A percentile compares a stretch with the other conserved stretches of the same genome.
These are phyloP conservation scores for Dryas integrifolia DNA, from an alignment of 331 rosid genomes.

Conservation along the genomic window DNA sequence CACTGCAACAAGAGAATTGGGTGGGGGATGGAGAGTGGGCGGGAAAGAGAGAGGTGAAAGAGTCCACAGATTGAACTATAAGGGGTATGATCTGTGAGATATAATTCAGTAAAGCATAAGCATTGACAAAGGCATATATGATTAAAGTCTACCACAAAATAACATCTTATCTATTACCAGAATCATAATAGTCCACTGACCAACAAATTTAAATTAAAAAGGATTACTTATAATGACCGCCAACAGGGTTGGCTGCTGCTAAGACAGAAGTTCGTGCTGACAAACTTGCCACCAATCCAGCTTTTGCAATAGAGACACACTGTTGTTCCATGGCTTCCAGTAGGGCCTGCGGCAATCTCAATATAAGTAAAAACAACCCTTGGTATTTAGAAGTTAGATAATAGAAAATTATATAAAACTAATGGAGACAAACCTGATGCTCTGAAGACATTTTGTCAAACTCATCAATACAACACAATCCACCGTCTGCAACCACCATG, in stretches of 20 bases:
- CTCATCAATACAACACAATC: slow-evolving; percentile 92
- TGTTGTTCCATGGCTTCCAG: slow-evolving; percentile 99
- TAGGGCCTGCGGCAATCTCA: slow-evolving; percentile 54
- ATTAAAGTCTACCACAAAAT: not conserved
- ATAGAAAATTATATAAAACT: slow-evolving; percentile 22
- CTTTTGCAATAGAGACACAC: slow-evolving; percentile 94
- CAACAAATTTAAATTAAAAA: not conserved
- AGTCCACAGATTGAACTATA: not conserved
- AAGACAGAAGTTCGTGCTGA: slow-evolving; percentile 90
- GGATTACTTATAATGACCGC: slow-evolving; percentile 90
- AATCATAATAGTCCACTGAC: slow-evolving; percentile 12
- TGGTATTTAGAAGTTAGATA: slow-evolving; percentile 23
- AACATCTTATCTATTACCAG: slow-evolving; percentile 1
- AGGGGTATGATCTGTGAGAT: not conserved
- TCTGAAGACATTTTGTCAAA: slow-evolving; percentile 97
- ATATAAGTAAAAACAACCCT: slow-evolving; percentile 17
- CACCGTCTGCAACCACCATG: slow-evolving; percentile 94
- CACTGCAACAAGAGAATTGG: not conserved
- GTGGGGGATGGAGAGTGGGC: not conserved
- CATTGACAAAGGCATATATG: not conserved
- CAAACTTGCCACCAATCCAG: slow-evolving; percentile 92
- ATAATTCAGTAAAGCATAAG: not conserved
- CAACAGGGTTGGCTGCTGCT: slow-evolving; percentile 95
- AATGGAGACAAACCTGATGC: slow-evolving; percentile 82
- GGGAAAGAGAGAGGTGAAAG: not conserved